These are phyloP conservation scores for Epithemia pelagica DNA, from an alignment of 108 stramenopile species.

Conservation along the genomic window DNA sequence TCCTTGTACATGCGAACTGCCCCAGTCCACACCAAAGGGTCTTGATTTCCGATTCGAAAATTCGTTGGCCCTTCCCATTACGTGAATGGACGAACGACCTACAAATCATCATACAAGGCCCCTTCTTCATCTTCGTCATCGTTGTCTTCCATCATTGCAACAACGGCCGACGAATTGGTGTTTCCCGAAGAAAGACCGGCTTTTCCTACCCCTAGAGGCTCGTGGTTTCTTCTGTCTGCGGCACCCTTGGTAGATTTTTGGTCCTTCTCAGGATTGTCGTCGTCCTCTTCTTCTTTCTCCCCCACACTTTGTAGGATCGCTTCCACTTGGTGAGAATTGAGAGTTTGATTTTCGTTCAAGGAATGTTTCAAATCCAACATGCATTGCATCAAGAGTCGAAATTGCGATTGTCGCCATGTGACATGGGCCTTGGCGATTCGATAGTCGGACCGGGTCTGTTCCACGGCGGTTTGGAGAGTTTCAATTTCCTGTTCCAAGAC, in stretches of 20 bases:
- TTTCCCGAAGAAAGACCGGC: too few relatives aligned
- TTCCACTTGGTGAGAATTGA: neutral
- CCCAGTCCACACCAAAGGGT: too few relatives aligned
- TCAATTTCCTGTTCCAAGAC: slow-evolving; percentile 9
- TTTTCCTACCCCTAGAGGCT: neutral
- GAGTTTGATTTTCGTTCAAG: slow-evolving; percentile 1
- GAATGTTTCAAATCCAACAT: slow-evolving; percentile 18
- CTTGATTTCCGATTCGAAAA: too few relatives aligned
- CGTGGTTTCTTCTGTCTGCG: neutral
- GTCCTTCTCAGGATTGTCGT: neutral
- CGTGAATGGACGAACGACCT: too few relatives aligned
- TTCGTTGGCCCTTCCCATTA: too few relatives aligned
- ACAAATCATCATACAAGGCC: slow-evolving; percentile 4
- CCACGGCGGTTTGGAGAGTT: neutral
- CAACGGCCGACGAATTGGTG: neutral
- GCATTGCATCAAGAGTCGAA: slow-evolving; percentile 10
- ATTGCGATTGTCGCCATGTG: slow-evolving; percentile 6
- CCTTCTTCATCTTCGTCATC: slow-evolving; percentile 2
- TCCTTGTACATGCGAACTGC: too few relatives aligned
- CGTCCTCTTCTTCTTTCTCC: neutral
- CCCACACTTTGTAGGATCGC: too few relatives aligned
- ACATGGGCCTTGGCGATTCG: neutral
- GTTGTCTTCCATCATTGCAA: slow-evolving; percentile 4
- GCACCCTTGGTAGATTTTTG: neutral
- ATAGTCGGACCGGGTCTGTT: neutral